Conservation (phyloP, 202 grass and related monocot species). For the Bolboschoenoplectus hybrid region DNA sequence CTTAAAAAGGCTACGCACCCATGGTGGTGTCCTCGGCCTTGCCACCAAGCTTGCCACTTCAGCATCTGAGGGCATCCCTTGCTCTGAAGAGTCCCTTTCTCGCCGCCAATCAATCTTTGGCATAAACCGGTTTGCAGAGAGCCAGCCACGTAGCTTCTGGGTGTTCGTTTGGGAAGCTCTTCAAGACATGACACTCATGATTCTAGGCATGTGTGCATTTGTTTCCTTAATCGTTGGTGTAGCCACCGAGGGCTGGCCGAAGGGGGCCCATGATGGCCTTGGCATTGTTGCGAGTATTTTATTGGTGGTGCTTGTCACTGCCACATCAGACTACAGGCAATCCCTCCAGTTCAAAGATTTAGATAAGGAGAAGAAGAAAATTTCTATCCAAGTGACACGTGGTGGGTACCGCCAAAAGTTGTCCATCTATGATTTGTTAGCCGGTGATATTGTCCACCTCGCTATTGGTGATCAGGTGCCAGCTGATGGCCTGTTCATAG, state of each 20-base stretch:
- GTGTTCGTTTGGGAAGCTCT: constrained; percentile 94
- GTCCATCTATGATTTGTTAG: constrained; percentile 82
- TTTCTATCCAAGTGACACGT: constrained; percentile 77
- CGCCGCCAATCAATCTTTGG: constrained; percentile 59
- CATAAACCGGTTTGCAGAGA: constrained; percentile 78
- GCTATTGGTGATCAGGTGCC: constrained; percentile 91
- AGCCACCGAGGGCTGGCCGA: constrained; percentile 93
- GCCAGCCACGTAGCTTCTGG: constrained; percentile 68
- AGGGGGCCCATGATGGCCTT: constrained; percentile 85
- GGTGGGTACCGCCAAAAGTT: constrained; percentile 76
- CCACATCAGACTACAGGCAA: constrained; percentile 84
- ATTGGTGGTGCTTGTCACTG: constrained; percentile 89
- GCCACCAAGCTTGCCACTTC: constrained; percentile 71
- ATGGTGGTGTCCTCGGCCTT: constrained; percentile 60
- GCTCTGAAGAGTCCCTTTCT: constrained; percentile 40
- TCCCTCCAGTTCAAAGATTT: constrained; percentile 96
- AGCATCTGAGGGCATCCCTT: constrained; percentile 57
- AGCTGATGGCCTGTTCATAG: constrained; percentile 77
- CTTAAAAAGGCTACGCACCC: constrained; percentile 71
- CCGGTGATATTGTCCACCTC: constrained; percentile 82
- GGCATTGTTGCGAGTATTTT: constrained; percentile 92
- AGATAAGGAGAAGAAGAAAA: constrained; percentile 98
- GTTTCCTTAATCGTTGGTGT: constrained; percentile 86
- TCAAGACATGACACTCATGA: constrained; percentile 93
- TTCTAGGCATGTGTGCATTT: constrained; percentile 74